Conservation (phyloP, 805 yeast species). For the Wickerhamiella kurtzmanii region DNA sequence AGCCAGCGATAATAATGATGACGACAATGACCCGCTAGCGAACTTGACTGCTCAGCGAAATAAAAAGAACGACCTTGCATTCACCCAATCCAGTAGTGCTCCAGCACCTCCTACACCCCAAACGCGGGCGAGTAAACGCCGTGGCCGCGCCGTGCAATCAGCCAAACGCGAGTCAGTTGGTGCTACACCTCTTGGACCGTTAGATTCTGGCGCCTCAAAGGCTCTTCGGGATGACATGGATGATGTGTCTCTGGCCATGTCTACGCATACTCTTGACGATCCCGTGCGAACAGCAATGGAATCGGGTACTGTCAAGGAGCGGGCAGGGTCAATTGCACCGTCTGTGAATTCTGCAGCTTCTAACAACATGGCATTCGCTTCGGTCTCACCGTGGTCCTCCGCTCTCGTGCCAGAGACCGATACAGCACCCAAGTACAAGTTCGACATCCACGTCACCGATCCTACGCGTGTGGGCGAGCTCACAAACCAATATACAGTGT, state of each 20-base stretch:
- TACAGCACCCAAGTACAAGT: slow-evolving; percentile 2
- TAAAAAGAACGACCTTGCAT: neutral
- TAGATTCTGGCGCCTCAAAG: neutral
- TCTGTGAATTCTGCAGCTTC: neutral
- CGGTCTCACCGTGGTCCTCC: neutral
- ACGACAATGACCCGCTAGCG: slow-evolving; percentile 1
- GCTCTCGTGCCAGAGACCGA: neutral
- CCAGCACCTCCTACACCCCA: neutral
- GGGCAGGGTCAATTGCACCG: neutral
- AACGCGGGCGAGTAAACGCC: neutral
- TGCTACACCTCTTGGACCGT: neutral
- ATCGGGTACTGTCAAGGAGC: neutral
- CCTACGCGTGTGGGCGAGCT: slow-evolving; percentile 87
- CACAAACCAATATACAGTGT: slow-evolving; percentile 78
- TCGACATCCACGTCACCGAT: slow-evolving; percentile 62
- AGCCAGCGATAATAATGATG: too few species aligned
- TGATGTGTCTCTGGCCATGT: slow-evolving; percentile 2
- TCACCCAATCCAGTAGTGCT: neutral
- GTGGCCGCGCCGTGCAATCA: neutral
- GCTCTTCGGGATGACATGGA: neutral
- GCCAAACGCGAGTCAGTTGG: neutral
- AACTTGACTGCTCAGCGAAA: neutral
- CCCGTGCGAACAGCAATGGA: neutral
- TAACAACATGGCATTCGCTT: neutral
- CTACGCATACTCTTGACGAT: slow-evolving; percentile 1